Base-by-base conservation (phyloP, 2,329 filamentous ascomycete genomes). In the Colletotrichum limetticola region DNA sequence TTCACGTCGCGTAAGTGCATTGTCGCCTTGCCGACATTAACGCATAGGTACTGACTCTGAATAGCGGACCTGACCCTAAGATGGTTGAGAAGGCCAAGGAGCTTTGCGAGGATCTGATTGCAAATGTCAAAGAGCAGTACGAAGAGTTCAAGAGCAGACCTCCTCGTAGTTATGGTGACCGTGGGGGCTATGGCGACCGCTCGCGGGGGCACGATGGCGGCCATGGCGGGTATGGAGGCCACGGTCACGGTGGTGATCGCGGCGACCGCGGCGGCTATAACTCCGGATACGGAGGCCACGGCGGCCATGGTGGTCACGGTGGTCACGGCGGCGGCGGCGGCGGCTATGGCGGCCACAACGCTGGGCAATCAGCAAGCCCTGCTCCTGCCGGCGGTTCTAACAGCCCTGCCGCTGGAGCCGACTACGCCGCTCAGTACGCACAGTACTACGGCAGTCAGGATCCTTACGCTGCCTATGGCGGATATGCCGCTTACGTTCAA, bases 401-500 rank as follows among this genome's bases (percentile, higher is more conserved):
- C 77, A 85, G 81, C 71, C 81, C 85, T 53, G 79, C 79, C 19
- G 62, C 75, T 12, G 76, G 78, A 9, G 75, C 79, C 5, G 93
- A 97, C 78, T 97, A 97, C 81, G 91, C 91, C 65, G 91, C 93
- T 22, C 93, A 96, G 79, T 97, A 97, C 81, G 92, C 94, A 3
- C 93, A 95, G 80, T 97, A 97, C 82, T 96, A 95, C 74, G 88
- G 87, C 75, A 87, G 87, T 67, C 86, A 89, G 75, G 95, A 98
- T 79, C 96, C 95, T 0, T 98, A 98, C 81, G 95, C 95, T 55
- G 91, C 94, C 9, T 98, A 97, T 77, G 96, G 96, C 74, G 96
- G 96, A 67, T 98, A 97, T 82, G 90, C 92, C 77, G 93, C 93
- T 85, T 92, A 92, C 76, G 85, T 89, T 75, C 92, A 93, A 77